Conservation (phyloP, 2,329 filamentous ascomycete genomes). For the Trichoderma sp. region DNA sequence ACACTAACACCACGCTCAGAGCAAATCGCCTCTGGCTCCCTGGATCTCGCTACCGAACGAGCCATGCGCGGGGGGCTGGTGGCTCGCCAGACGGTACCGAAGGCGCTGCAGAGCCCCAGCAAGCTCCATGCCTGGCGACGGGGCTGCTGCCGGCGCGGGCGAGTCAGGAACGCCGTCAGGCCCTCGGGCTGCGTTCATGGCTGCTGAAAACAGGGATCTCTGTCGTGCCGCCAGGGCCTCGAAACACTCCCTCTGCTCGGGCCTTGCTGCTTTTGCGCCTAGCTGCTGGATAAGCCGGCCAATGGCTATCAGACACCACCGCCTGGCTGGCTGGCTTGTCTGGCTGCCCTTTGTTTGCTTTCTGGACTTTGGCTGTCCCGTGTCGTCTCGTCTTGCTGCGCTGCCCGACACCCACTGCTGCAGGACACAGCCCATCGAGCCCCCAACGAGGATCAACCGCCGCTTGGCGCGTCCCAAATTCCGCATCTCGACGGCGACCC, state of each 20-base stretch:
- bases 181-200: constrained; percentile 22
- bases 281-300: neutral
- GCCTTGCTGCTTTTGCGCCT: constrained; percentile 21
- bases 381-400: neutral
- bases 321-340: no score
- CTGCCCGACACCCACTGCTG: constrained; percentile 6
- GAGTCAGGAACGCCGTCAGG: constrained; percentile 27
- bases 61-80: constrained; percentile 4
- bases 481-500: neutral
- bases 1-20: neutral
- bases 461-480: constrained; percentile 20
- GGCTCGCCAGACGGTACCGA: constrained; percentile 19
- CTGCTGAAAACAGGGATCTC: constrained; percentile 30
- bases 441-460: constrained; percentile 13
- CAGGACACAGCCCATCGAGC: constrained; percentile 20
- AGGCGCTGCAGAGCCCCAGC: constrained; percentile 24
- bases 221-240: constrained; percentile 21
- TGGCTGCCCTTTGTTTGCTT: constrained; percentile 8
- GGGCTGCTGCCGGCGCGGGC: constrained; percentile 1
- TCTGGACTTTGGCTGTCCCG: neutral
- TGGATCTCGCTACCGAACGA: constrained; percentile 25
- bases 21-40: constrained; percentile 24
- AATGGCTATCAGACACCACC: neutral
- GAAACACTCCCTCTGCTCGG: constrained; percentile 21
- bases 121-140: constrained; percentile 20